Percentiles rank a stretch among this genome's conserved stretches.
phyloP scores from a whole-genome alignment of 768 basidiomycete genomes.

The Psilocybe tampanensis region DNA sequence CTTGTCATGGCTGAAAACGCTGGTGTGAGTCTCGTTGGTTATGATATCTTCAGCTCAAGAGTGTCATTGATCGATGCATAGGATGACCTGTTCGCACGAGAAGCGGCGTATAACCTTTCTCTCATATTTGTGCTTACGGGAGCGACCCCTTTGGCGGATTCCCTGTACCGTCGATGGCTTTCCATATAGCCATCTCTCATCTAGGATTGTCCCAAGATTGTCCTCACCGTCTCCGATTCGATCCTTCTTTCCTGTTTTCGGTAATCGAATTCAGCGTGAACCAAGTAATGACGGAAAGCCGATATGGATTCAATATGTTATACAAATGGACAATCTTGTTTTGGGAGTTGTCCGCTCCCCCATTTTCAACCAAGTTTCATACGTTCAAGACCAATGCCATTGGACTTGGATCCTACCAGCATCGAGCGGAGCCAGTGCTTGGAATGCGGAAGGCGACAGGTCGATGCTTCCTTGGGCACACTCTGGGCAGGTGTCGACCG shows the following conservation, averaged over 20 bases:
- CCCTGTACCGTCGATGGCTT: constrained; percentile 79
- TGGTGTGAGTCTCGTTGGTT: constrained; percentile 28
- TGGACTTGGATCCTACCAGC: not conserved
- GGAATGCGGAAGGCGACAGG: constrained; percentile 29
- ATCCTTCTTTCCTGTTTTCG: too few species aligned
- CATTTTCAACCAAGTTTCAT: not conserved
- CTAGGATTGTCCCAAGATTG: too few species aligned
- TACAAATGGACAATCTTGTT: not conserved
- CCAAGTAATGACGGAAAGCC: not conserved
- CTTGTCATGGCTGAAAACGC: constrained; percentile 59
- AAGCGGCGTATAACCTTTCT: constrained; percentile 89
- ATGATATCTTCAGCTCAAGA: not conserved
- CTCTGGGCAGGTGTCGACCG: constrained; percentile 29
- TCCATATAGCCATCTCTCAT: constrained; percentile 68
- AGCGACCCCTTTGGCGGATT: constrained; percentile 68
- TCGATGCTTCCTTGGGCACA: constrained; percentile 28
- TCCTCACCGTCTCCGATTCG: too few species aligned
- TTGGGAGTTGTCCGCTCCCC: not conserved
- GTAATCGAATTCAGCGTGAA: too few species aligned
- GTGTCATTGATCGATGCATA: constrained; percentile 7
- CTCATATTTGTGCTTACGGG: constrained; percentile 82
- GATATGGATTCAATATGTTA: not conserved
- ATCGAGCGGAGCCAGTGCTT: not conserved
- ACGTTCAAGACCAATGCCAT: not conserved
- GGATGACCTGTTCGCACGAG: constrained; percentile 60